Conservation (phyloP, 352 stramenopile genomes). For the Phytophthora litchii region DNA sequence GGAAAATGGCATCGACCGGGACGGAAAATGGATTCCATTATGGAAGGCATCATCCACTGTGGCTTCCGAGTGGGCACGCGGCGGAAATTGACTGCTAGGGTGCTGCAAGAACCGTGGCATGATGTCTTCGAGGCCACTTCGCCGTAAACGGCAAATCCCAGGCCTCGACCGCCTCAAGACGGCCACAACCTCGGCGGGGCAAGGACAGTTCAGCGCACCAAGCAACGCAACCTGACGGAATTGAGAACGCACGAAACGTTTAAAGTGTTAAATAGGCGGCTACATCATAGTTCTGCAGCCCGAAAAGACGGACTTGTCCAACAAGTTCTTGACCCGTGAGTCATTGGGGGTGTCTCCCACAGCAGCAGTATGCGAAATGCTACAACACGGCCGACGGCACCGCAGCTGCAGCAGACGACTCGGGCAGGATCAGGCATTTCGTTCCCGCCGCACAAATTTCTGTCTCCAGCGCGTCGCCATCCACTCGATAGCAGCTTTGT, state of each 20-base stretch:
- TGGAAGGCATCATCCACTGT: constrained; percentile 16
- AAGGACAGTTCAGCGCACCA: constrained; percentile 2
- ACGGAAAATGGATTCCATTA: background rate
- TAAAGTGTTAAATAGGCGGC: constrained; percentile 10
- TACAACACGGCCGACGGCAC: background rate
- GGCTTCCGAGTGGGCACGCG: constrained; percentile 2
- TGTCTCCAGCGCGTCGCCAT: constrained; percentile 47
- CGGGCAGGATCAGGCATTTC: background rate
- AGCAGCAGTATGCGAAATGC: constrained; percentile 4
- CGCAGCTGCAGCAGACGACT: background rate
- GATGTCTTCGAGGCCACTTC: background rate
- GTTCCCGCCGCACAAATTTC: constrained; percentile 28
- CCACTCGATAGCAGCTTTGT: constrained; percentile 50
- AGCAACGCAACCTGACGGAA: background rate
- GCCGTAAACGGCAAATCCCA: constrained; percentile 18
- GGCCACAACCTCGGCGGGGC: background rate
- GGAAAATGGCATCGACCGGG: background rate
- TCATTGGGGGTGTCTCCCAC: background rate
- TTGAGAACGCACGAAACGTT: constrained; percentile 9
- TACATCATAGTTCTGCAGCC: constrained; percentile 13
- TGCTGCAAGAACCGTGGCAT: background rate
- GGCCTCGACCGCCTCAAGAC: background rate
- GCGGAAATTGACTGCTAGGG: constrained; percentile 4
- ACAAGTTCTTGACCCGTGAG: constrained; percentile 1
- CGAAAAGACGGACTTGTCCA: background rate